Evolutionary conservation across 2,329 filamentous ascomycete genomes (phyloP), one percentile per base, ranked within the genome.

Genomic region (Amylocarpus encephaloides): DNA sequence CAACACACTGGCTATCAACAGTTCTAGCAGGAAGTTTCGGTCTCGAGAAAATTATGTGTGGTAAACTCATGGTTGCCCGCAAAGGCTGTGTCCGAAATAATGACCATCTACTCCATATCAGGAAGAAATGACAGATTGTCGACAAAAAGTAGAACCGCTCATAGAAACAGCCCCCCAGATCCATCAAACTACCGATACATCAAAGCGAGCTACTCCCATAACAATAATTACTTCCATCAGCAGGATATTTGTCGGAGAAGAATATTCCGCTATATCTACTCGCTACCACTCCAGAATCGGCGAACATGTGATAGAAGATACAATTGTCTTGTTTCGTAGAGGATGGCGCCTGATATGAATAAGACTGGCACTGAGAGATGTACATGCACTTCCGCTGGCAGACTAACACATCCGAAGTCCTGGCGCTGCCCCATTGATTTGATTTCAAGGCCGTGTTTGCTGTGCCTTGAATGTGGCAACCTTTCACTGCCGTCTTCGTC

Each of bases 241-340:
- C 44, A 3, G 52, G 52, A 53, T 55, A 57, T 33, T 57, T 57
- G 29, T 57, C 55, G 12, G 52, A 57, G n/a, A 57, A 55, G 32
- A 38, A 53, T 22, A 57, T 53, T 3, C 50, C 55, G 45, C 52
- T 57, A 6, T 30, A 45, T 13, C 16, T 44, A 30, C 44, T 51
- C 19, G 42, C 19, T 5, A 33, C 42, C n/a, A 57, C 50, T 11
- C 45, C 47, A 12, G 43, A 46, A 33, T 41, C 26, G 11, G 49
- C 51, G 9, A 49, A 48, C 26, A 51, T 50, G 18, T 51, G 35
- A 36, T 53, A 57, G 26, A 53, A 49, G 6, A 52, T 36, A 26
- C 52, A 57, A 34, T 54, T 53, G 13, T 52, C 35, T 12, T 49
- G 36, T 11, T 18, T 19, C 16, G 32, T 38, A 12, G 43, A 43